These are phyloP conservation scores for Chrysanthemum seticuspe DNA, from an alignment of 129 eudicot genomes.

Conservation along the genomic window DNA sequence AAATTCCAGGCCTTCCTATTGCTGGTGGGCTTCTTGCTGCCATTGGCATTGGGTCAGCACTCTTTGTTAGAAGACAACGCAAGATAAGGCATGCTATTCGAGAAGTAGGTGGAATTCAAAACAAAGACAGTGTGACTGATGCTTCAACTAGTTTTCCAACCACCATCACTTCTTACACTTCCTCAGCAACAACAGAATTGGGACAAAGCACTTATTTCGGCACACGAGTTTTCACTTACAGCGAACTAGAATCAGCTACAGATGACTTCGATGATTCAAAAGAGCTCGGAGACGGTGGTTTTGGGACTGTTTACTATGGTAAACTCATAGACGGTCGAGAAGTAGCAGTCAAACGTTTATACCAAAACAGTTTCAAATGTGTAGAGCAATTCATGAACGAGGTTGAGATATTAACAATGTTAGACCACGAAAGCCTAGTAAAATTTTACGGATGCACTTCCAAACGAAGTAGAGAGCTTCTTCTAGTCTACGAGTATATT, in stretches of 20 bases:
- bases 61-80: constrained; percentile 41
- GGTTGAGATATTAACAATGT: constrained; percentile 33
- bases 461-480: constrained; percentile 63
- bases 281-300: constrained; percentile 93
- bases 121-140: constrained; percentile 30
- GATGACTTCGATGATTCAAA: constrained; percentile 53
- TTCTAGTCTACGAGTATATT: constrained; percentile 77
- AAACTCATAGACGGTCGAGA: constrained; percentile 40
- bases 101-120: constrained; percentile 19
- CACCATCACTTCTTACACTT: constrained; percentile 56
- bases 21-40: constrained; percentile 61
- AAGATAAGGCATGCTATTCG: constrained; percentile 37
- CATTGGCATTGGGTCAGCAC: constrained; percentile 41
- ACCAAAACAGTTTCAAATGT: constrained; percentile 32
- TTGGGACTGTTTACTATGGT: constrained; percentile 86
- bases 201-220: constrained; percentile 69
- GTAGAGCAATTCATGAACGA: constrained; percentile 44
- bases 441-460: constrained; percentile 77
- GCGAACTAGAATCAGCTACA: constrained; percentile 83
- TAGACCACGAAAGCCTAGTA: constrained; percentile 71
- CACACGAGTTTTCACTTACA: constrained; percentile 60
- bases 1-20: constrained; percentile 48
- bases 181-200: constrained; percentile 48
- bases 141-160: constrained; percentile 33
- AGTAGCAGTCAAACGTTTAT: constrained; percentile 40